These are phyloP conservation scores for Sarcodon sp. DNA, from an alignment of 768 basidiomycete genomes.

Conservation along the genomic window DNA sequence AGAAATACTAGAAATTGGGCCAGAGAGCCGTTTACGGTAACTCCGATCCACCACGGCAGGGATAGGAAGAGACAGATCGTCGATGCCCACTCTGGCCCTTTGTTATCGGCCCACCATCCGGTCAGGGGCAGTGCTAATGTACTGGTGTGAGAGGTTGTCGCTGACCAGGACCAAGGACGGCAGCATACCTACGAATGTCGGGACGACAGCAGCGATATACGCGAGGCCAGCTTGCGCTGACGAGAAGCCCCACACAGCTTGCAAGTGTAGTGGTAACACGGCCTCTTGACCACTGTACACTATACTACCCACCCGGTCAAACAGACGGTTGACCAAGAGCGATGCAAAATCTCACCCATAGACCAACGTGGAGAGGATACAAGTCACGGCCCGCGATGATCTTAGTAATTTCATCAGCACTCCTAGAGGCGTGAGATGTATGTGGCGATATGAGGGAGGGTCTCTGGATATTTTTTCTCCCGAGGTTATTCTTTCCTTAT, in stretches of 20 bases:
- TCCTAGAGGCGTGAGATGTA: slow-evolving; percentile 7
- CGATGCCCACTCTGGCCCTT: slow-evolving; percentile 44
- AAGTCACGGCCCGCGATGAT: slow-evolving; percentile 15
- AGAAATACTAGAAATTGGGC: slow-evolving; percentile 35
- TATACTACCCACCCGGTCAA: slow-evolving; percentile 7
- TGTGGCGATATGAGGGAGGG: neutral
- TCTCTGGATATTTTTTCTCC: neutral
- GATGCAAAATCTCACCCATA: slow-evolving; percentile 18
- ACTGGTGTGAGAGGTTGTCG: neutral
- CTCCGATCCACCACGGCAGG: slow-evolving; percentile 50
- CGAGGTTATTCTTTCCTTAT: neutral
- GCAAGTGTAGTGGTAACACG: slow-evolving; percentile 21
- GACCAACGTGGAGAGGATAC: slow-evolving; percentile 15
- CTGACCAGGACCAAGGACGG: slow-evolving; percentile 3
- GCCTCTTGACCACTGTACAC: slow-evolving; percentile 18
- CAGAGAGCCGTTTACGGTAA: slow-evolving; percentile 33
- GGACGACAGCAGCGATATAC: slow-evolving; percentile 51
- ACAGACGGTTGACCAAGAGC: neutral
- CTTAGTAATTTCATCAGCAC: slow-evolving; percentile 12
- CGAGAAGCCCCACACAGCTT: slow-evolving; percentile 18
- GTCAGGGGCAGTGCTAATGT: slow-evolving; percentile 40
- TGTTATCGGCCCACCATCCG: slow-evolving; percentile 45
- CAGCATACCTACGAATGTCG: slow-evolving; percentile 50
- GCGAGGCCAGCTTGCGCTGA: slow-evolving; percentile 44
- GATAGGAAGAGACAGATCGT: slow-evolving; percentile 32